These are phyloP conservation scores for Talaromyces borbonicus DNA, from an alignment of 495 filamentous ascomycete species.

Conservation along the genomic window DNA sequence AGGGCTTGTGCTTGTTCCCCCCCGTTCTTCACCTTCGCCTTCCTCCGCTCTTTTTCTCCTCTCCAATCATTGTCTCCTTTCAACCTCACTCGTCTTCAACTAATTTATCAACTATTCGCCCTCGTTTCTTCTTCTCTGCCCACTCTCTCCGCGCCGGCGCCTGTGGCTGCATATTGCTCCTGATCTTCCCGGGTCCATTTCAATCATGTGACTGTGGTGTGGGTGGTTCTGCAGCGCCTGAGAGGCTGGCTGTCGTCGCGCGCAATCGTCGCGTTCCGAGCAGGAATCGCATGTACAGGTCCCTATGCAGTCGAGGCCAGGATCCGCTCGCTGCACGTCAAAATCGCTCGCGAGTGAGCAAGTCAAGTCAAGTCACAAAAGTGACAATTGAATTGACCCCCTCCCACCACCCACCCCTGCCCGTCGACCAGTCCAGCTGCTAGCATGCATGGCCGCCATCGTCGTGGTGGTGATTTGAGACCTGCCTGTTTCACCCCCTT, in stretches of 20 bases:
- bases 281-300: no score
- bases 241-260: neutral
- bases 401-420: no score
- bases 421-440: neutral
- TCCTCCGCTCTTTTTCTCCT: no score
- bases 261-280: no score
- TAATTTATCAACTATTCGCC: neutral
- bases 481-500: neutral
- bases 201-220: slow-evolving; percentile 10
- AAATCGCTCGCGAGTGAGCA: no score
- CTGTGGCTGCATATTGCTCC: slow-evolving; percentile 8
- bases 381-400: no score
- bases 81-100: neutral
- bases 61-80: slow-evolving; percentile 7
- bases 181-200: slow-evolving; percentile 8
- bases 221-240: slow-evolving; percentile 5
- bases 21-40: slow-evolving; percentile 4
- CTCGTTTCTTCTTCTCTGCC: neutral
- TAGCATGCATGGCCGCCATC: slow-evolving; percentile 5
- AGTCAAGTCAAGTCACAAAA: no score
- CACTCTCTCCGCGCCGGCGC: neutral
- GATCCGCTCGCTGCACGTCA: slow-evolving; percentile 6
- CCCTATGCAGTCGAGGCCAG: no score
- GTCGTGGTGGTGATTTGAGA: slow-evolving; percentile 7
- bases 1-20: no score